A percentile compares a stretch with the other conserved stretches of the same genome.
Evolutionary conservation across 148 eudicot species (phyloP).

Genomic region (Cornus florida): DNA sequence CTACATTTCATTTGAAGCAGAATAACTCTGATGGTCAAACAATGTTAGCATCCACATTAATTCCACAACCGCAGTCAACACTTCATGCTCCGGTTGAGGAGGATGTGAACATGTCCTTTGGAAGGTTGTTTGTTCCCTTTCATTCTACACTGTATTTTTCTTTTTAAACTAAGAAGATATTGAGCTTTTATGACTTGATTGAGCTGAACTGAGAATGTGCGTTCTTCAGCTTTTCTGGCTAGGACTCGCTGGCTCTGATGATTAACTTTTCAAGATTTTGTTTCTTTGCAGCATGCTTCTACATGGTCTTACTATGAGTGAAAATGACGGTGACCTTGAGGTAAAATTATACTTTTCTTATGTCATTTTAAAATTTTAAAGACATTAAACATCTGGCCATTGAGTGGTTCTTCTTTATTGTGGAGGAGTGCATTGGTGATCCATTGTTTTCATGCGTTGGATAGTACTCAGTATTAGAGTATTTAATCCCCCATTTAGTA

Average conservation of each 20-base stretch:
- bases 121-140: conserved; percentile 58
- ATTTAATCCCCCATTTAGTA: background rate
- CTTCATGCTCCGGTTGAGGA: conserved; percentile 61
- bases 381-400: background rate
- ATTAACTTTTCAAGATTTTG: conserved; percentile 7
- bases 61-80: conserved; percentile 69
- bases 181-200: background rate
- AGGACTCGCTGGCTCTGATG: conserved; percentile 17
- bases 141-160: background rate
- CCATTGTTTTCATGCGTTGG: background rate
- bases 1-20: conserved; percentile 40
- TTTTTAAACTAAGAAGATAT: background rate
- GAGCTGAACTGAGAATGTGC: background rate
- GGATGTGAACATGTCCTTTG: conserved; percentile 92
- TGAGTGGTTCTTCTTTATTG: background rate
- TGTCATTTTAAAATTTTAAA: background rate
- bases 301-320: conserved; percentile 76
- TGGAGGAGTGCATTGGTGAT: background rate
- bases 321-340: conserved; percentile 95
- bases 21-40: conserved; percentile 83
- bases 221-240: background rate
- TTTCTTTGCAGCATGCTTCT: conserved; percentile 78
- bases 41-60: conserved; percentile 80
- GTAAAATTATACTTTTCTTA: conserved; percentile 27
- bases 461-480: background rate